Evolutionary conservation across 2,329 filamentous ascomycete species (phyloP), one percentile per base, ranked within the genome.

Genomic region (Sarocladium kiliense): DNA sequence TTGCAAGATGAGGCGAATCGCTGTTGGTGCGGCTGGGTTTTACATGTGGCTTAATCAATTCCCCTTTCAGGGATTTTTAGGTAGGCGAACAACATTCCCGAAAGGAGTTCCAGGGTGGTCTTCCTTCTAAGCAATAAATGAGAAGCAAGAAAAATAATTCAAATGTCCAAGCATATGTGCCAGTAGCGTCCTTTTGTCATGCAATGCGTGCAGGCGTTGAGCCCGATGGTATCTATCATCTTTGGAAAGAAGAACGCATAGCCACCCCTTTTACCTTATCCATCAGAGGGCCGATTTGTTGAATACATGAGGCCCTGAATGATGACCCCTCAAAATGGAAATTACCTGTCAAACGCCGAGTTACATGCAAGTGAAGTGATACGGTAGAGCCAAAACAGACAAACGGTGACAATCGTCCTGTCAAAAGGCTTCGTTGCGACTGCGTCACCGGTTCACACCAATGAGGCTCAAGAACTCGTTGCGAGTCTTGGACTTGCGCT

Each of bases 401-500:
- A n/a, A n/a, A n/a, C n/a, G n/a, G n/a, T n/a, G n/a, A n/a, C n/a
- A n/a, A n/a, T n/a, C n/a, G n/a, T n/a, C n/a, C n/a, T n/a, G n/a
- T n/a, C n/a, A n/a, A n/a, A n/a, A n/a, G n/a, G n/a, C 11, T 19
- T 41, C 9, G 30, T 34, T 14, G 14, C 30, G 18, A 41, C n/a
- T 6, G 7, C 45, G 21, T 41, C 21, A 58, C 16, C 56, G 30
- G 42, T 89, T 85, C 56, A 91, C 71, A 37, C 81, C 81, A 32
- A 87, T 76, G 34, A 99, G 79, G 64, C 86, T 96, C 67, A 99
- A 74, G 66, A 99, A 99, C 72, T 99, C 94, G 68, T 96, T 95
- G 64, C 94, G 80, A 11, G 93, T 97, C 79, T 96, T 97, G 58
- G 91, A 90, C 64, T 89, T 91, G 58, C 86, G 87, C 67, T 96